These are phyloP conservation scores for Debaryomyces sp. DNA, from an alignment of 1,139 yeast species.

Conservation along the genomic window DNA sequence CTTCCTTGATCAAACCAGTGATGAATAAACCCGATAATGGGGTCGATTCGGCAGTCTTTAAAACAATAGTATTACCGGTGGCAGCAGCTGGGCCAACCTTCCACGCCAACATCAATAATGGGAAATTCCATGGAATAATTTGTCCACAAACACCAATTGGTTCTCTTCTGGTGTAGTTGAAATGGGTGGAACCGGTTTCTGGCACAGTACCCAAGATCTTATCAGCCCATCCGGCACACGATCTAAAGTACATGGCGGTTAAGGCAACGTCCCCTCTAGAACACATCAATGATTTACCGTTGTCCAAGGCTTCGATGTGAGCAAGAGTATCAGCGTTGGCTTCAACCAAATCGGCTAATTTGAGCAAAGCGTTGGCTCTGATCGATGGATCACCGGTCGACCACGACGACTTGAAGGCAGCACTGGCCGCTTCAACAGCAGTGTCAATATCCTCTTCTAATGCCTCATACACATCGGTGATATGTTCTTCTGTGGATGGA, in stretches of 20 bases:
- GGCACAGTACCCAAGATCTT: constrained; percentile 70
- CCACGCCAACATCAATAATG: constrained; percentile 83
- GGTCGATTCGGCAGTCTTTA: constrained; percentile 83
- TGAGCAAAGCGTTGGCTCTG: constrained; percentile 56
- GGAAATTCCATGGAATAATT: constrained; percentile 89
- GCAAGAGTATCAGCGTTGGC: constrained; percentile 61
- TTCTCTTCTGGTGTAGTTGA: constrained; percentile 62
- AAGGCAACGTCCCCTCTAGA: constrained; percentile 61
- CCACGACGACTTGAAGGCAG: constrained; percentile 57
- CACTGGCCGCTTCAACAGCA: constrained; percentile 80
- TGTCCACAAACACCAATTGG: constrained; percentile 84
- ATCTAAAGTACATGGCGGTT: constrained; percentile 62
- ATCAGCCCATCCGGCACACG: constrained; percentile 87
- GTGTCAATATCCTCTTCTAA: constrained; percentile 66
- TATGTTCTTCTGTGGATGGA: constrained; percentile 69
- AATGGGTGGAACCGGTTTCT: constrained; percentile 61
- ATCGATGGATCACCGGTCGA: constrained; percentile 42
- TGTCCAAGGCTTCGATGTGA: constrained; percentile 74
- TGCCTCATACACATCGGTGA: constrained; percentile 71
- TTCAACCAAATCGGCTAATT: constrained; percentile 67
- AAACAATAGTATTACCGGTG: constrained; percentile 77
- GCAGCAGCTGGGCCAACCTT: constrained; percentile 84
- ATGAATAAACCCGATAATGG: constrained; percentile 77
- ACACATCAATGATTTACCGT: constrained; percentile 72
- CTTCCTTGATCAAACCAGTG: constrained; percentile 61